phyloP scores from a whole-genome alignment of 495 filamentous ascomycete genomes.

The Aspergillus ellipticus region DNA sequence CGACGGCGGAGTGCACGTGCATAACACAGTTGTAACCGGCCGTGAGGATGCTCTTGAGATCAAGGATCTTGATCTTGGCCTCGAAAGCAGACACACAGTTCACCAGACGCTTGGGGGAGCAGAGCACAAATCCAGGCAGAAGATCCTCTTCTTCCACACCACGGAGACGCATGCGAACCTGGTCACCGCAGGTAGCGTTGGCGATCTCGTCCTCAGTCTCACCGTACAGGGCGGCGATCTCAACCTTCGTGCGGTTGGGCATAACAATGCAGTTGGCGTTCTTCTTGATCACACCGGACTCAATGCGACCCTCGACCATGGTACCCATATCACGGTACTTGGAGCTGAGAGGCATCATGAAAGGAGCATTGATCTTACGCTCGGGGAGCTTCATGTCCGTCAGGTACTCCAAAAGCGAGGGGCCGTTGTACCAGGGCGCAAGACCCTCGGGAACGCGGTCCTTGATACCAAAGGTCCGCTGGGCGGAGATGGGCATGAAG shows the following conservation, averaged over 20 bases:
- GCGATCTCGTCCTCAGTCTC: conserved; percentile 92
- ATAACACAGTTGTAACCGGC: conserved; percentile 89
- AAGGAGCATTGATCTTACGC: conserved; percentile 93
- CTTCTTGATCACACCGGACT: conserved; percentile 89
- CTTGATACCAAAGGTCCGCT: conserved; percentile 81
- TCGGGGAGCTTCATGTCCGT: conserved; percentile 87
- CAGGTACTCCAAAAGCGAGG: conserved; percentile 92
- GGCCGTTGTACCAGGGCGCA: conserved; percentile 79
- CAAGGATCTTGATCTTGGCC: conserved; percentile 93
- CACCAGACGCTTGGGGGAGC: conserved; percentile 85
- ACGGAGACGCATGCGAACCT: conserved; percentile 85
- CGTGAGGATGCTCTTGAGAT: conserved; percentile 88
- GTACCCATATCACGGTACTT: conserved; percentile 99
- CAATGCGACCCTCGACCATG: conserved; percentile 95
- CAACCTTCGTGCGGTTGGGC: conserved; percentile 81
- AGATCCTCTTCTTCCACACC: conserved; percentile 98
- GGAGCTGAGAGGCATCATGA: conserved; percentile 97
- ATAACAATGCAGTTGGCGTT: conserved; percentile 80
- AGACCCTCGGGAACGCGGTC: conserved; percentile 75
- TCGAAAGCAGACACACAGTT: conserved; percentile 89
- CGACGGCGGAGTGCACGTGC: conserved; percentile 87
- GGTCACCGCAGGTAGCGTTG: conserved; percentile 83
- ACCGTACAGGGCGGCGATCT: conserved; percentile 81
- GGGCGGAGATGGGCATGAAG: conserved; percentile 96
- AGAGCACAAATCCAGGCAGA: conserved; percentile 93